phyloP scores from a whole-genome alignment of 2,329 filamentous ascomycete species.

The Verticillium isaacii region DNA sequence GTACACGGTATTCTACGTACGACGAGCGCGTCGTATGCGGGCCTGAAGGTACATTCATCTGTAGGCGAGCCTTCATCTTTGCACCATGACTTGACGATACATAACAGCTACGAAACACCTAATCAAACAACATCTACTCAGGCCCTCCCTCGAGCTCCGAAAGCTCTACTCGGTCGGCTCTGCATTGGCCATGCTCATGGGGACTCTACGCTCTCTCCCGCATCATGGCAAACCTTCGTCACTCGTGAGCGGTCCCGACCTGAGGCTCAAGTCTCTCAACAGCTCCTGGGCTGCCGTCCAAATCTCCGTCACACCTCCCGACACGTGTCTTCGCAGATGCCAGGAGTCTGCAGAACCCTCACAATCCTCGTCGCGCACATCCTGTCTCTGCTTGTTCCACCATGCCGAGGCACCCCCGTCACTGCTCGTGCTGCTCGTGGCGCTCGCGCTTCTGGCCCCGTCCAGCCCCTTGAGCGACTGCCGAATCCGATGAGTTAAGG shows the following conservation, averaged over 20 bases:
- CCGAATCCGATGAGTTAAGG: background rate
- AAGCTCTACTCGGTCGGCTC: too few species aligned
- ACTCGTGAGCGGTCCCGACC: background rate
- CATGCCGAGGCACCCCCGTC: conserved; percentile 10
- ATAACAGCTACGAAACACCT: background rate
- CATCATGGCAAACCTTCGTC: background rate
- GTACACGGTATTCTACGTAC: too few species aligned
- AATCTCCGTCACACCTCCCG: conserved; percentile 18
- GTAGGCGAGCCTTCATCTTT: background rate
- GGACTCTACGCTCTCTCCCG: too few species aligned
- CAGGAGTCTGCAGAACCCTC: background rate
- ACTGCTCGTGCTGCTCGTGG: conserved; percentile 4
- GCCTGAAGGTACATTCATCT: too few species aligned
- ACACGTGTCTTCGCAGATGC: background rate
- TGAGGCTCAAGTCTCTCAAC: conserved; percentile 17
- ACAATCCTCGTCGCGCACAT: background rate
- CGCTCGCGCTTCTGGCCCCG: background rate
- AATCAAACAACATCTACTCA: background rate
- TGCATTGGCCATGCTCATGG: too few species aligned
- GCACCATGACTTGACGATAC: background rate
- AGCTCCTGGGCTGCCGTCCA: conserved; percentile 27
- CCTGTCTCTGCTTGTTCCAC: conserved; percentile 5
- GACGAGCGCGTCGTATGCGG: too few species aligned
- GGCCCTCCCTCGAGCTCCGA: too few species aligned
- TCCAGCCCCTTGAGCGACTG: conserved; percentile 4